phyloP scores from a whole-genome alignment of 768 basidiomycete species.

The Candolleomyces aberdarensis region DNA sequence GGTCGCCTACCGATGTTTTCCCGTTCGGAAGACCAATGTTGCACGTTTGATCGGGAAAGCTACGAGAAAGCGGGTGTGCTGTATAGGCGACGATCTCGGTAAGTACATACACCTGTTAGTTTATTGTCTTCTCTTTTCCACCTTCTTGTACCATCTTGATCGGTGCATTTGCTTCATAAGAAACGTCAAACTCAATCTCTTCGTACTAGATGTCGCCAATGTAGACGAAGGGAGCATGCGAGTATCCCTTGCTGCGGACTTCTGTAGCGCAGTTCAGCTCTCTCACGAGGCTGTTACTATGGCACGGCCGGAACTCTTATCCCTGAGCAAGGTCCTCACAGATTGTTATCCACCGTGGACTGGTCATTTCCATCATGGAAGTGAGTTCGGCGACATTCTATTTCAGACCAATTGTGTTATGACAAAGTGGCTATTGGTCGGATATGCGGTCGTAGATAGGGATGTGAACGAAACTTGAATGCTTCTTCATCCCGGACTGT shows the following conservation, averaged over 20 bases:
- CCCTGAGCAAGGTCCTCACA: conserved; percentile 97
- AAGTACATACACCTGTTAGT: conserved; percentile 27
- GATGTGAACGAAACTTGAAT: conserved; percentile 97
- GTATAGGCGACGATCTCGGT: conserved; percentile 99
- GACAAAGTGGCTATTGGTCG: conserved; percentile 99
- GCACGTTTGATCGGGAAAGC: conserved; percentile 87
- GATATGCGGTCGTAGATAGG: conserved; percentile 91
- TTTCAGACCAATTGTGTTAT: conserved; percentile 94
- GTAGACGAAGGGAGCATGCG: conserved; percentile 99
- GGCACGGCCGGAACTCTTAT: conserved; percentile 99
- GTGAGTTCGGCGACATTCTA: conserved; percentile 92
- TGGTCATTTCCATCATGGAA: conserved; percentile 98
- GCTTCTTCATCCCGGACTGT: conserved; percentile 92
- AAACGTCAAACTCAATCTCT: not conserved
- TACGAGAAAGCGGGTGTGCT: conserved; percentile 95
- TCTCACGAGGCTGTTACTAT: conserved; percentile 93
- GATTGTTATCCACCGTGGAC: conserved; percentile 95
- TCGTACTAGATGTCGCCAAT: conserved; percentile 78
- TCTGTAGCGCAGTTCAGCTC: conserved; percentile 96
- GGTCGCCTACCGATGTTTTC: conserved; percentile 96
- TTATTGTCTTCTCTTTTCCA: no score
- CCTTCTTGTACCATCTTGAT: no score
- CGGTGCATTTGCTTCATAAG: not conserved
- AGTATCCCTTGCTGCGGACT: conserved; percentile 98
- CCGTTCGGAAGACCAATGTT: conserved; percentile 98